phyloP scores from a whole-genome alignment of 2,329 filamentous ascomycete genomes.

The Aureobasidium sp. region DNA sequence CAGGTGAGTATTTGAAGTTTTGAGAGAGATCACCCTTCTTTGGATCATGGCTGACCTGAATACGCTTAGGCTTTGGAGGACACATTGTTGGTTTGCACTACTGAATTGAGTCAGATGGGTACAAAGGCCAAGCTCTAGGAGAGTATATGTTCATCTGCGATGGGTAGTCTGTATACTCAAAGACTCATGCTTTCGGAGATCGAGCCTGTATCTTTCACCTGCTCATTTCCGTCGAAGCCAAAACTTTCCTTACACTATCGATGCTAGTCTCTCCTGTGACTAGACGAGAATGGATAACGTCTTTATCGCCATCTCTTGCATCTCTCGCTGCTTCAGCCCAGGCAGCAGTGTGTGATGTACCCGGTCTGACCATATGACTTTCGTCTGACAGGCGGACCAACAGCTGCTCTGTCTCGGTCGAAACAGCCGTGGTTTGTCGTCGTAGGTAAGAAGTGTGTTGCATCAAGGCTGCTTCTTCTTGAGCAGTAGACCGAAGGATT shows the following conservation, averaged over 20 bases:
- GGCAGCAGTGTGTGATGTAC: constrained; percentile 1
- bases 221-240: not conserved
- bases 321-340: constrained; percentile 1
- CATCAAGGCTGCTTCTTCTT: constrained; percentile 18
- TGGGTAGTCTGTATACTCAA: not conserved
- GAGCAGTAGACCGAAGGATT: constrained; percentile 15
- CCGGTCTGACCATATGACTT: constrained; percentile 23
- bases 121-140: constrained; percentile 1
- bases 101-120: constrained; percentile 17
- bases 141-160: not conserved
- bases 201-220: not conserved
- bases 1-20: constrained; percentile 24
- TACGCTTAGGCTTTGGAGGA: constrained; percentile 19
- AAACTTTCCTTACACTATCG: not conserved
- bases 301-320: not conserved
- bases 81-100: constrained; percentile 29
- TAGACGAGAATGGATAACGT: not conserved
- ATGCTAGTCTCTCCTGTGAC: not conserved
- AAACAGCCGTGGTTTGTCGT: constrained; percentile 19
- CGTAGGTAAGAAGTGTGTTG: constrained; percentile 21
- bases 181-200: not conserved
- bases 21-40: no score
- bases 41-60: not conserved
- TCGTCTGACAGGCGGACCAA: constrained; percentile 25
- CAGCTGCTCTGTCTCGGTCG: constrained; percentile 19